Percentiles rank a stretch among this genome's conserved stretches.
These are phyloP conservation scores for Collariella sp. DNA, from an alignment of 495 filamentous ascomycete genomes.

Conservation along the genomic window DNA sequence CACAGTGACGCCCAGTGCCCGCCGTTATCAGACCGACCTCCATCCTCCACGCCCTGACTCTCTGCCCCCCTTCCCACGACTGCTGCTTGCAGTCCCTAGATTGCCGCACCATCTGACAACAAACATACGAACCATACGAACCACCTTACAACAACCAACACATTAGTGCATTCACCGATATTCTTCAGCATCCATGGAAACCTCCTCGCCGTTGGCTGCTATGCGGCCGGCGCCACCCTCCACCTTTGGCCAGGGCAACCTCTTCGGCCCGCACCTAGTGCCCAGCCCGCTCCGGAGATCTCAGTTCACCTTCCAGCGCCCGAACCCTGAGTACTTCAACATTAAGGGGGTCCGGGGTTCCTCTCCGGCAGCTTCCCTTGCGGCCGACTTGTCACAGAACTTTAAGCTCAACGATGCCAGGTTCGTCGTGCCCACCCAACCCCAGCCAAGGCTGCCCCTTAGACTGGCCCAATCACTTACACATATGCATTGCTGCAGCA, in stretches of 20 bases:
- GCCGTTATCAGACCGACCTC: neutral
- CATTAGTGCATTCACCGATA: slow-evolving; percentile 1
- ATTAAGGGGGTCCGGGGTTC: slow-evolving; percentile 68
- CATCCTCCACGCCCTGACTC: neutral
- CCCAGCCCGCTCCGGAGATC: slow-evolving; percentile 56
- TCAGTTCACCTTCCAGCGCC: slow-evolving; percentile 40
- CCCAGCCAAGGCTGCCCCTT: neutral
- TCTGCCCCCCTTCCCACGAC: neutral
- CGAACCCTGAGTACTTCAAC: slow-evolving; percentile 63
- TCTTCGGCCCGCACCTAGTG: slow-evolving; percentile 38
- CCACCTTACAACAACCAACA: neutral
- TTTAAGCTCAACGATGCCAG: slow-evolving; percentile 84
- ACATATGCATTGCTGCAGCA: slow-evolving; percentile 32
- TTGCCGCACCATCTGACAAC: neutral
- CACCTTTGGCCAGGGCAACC: slow-evolving; percentile 34
- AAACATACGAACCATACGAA: neutral
- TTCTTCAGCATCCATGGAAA: slow-evolving; percentile 56
- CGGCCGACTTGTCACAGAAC: slow-evolving; percentile 91
- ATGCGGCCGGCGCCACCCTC: slow-evolving; percentile 71
- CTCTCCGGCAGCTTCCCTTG: slow-evolving; percentile 81
- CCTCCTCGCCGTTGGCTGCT: slow-evolving; percentile 87
- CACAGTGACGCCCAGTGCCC: slow-evolving; percentile 12
- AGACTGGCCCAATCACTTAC: slow-evolving; percentile 19
- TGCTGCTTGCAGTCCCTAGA: neutral
- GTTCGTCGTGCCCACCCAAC: slow-evolving; percentile 40